phyloP scores from a whole-genome alignment of 2,329 filamentous ascomycete species.

The Dactylellina parvicollis region DNA sequence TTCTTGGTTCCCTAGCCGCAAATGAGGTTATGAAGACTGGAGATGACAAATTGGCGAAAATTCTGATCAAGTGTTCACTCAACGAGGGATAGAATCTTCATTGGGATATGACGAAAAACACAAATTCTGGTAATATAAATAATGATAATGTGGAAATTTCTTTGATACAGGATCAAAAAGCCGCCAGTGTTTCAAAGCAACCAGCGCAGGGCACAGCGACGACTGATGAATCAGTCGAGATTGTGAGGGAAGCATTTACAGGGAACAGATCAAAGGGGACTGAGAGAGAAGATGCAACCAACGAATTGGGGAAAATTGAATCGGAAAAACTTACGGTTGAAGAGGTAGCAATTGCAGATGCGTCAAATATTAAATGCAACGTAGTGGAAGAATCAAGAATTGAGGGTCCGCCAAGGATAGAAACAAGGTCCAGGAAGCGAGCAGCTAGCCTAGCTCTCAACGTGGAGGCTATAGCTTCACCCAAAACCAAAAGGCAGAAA shows the following conservation, averaged over 20 bases:
- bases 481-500: not conserved
- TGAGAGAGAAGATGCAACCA: not conserved
- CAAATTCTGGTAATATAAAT: not conserved
- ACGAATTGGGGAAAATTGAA: not conserved
- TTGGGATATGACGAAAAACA: not conserved
- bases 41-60: conserved; percentile 38
- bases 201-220: not conserved
- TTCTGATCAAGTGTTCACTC: conserved; percentile 39
- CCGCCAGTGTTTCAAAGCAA: not conserved
- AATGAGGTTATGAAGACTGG: conserved; percentile 37
- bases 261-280: not conserved
- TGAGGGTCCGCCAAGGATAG: not conserved
- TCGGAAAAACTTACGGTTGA: no score
- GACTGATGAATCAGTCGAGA: no score
- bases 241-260: not conserved
- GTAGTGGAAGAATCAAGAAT: not conserved
- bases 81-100: conserved; percentile 5
- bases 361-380: not conserved
- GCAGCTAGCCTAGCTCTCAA: not conserved
- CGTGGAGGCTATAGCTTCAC: not conserved
- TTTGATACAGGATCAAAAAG: not conserved
- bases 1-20: conserved; percentile 26
- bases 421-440: not conserved
- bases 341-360: not conserved
- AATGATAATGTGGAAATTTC: conserved; percentile 1